Base-by-base conservation (phyloP, 176 grass and related monocot species). In the Dendrocalamus sinicus region DNA sequence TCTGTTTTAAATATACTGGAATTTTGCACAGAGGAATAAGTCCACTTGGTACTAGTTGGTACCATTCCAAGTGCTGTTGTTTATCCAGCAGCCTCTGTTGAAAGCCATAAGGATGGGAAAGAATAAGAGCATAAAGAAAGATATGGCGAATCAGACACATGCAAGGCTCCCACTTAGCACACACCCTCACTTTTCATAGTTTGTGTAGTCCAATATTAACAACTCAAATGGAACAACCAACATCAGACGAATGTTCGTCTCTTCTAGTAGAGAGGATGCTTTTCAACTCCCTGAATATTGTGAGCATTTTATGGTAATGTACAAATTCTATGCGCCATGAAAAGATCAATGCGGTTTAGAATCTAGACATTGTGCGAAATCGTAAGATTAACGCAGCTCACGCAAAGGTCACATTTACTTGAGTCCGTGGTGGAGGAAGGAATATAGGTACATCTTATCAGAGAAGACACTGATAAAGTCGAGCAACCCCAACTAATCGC, bases 21-120 rank as follows among this genome's bases (percentile, higher is more conserved):
- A 23, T 75, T 68, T 15, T 4, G 57, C 67, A 67, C 74, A 44
- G n/a, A 37, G 61, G 75, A 83, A 87, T 83, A 67, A 43, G 48
- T n/a, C 53, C 83, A 43, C 20, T 78, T 73, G 58, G 67, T 10
- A 24, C 54, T 35, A 37, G 9, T 54, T 72, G 64, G 22, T 57
- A 61, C 67, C 32, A 58, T 12, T 90, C 72, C 23, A 81, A 65
- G 15, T 40, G 66, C 2, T 72, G 19, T 82, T 86, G 5, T 76
- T 77, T 59, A 54, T 87, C 73, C 59, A 87, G 67, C 80, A 77
- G 50, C 73, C 84, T 73, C 11, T 83, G 40, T 83, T 87, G 67
- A 79, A 79, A 74, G 51, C 79, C 52, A 57, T 3, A 11, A 77
- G 55, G 19, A 60, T 87, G 54, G 12, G 51, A 72, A n/a, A 57